Base-by-base conservation (phyloP, 2,329 filamentous ascomycete species). In the Juglanconis juglandina region DNA sequence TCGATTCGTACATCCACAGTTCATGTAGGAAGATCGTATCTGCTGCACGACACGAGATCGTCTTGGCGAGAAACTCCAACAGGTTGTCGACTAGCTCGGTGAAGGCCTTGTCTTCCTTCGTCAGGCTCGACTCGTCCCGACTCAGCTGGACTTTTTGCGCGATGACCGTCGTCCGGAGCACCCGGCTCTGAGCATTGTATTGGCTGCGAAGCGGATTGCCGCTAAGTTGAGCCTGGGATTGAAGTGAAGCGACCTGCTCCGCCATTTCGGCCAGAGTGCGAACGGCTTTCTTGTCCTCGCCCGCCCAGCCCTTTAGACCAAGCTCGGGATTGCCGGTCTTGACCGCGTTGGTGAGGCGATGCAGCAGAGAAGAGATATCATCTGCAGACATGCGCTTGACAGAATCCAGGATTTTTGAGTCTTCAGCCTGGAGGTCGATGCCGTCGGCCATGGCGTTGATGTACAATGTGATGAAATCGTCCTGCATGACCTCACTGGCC, bases 141-240 rank as follows among this genome's bases (percentile, higher is more conserved):
- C 88, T 91, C 46, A 95, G 79, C 68, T 92, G 87, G 17, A 95
- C 90, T 70, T 90, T 90, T 69, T 94, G 90, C 14, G 90, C 90
- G 54, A 94, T 86, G 37, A 94, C 85, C 0, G 91, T 94, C 1
- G 90, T 91, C 49, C 91, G 82, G 46, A 91, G 75, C 48, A 89
- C 86, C 65, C 86, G 87, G 73, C 83, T 84, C 64, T 88, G 87
- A 10, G 88, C 81, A 66, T 88, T 88, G 72, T 95, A 90, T 70
- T 88, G 88, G 74, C 88, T 96, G 63, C 87, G 86, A 35, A 96
- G 79, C 4, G 79, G 73, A 42, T 76, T 77, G 9, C 79, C 75
- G 4, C 76, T 70, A 49, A 76, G 72, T 50, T 79, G 71, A 14
- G 83, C 78, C 48, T 73, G 73, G 39, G 73, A 68, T 30, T 80